Percentiles rank a stretch among this genome's conserved stretches.
Evolutionary conservation across 1,139 yeast species (phyloP).

Genomic region (Kazachstania sp.): DNA sequence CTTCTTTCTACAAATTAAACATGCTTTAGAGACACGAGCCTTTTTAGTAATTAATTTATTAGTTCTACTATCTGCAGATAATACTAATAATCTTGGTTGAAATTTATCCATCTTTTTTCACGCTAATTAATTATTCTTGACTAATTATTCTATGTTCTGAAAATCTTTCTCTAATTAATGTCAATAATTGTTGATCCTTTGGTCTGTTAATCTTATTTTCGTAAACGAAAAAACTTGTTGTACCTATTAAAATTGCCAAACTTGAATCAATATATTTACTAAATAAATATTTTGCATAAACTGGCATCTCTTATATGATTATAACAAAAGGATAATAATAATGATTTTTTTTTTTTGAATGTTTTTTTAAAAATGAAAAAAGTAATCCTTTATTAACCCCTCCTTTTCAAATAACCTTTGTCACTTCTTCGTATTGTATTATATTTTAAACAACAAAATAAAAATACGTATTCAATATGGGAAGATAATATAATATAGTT

Average conservation of each 20-base stretch:
- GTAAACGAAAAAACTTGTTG: conserved; percentile 8
- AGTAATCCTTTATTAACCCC: no score
- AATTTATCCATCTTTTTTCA: neutral
- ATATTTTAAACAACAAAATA: no score
- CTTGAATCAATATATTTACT: conserved; percentile 9
- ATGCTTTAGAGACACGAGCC: conserved; percentile 72
- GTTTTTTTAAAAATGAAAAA: no score
- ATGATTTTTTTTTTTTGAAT: neutral
- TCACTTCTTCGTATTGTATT: no score
- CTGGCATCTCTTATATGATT: conserved; percentile 2
- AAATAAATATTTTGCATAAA: conserved; percentile 7
- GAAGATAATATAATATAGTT: no score
- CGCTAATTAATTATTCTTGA: neutral
- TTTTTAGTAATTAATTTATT: conserved; percentile 37
- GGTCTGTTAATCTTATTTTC: conserved; percentile 9
- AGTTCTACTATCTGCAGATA: conserved; percentile 21
- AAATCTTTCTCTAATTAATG: conserved; percentile 1
- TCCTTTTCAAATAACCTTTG: no score
- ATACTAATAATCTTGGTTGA: conserved; percentile 19
- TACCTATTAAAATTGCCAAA: conserved; percentile 9
- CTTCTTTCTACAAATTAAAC: conserved; percentile 69
- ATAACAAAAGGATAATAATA: neutral
- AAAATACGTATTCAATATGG: no score
- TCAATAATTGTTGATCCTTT: conserved; percentile 4
- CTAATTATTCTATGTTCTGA: neutral